Conservation (phyloP, 2,329 filamentous ascomycete species). For the Pestalotiopsis sp. region DNA sequence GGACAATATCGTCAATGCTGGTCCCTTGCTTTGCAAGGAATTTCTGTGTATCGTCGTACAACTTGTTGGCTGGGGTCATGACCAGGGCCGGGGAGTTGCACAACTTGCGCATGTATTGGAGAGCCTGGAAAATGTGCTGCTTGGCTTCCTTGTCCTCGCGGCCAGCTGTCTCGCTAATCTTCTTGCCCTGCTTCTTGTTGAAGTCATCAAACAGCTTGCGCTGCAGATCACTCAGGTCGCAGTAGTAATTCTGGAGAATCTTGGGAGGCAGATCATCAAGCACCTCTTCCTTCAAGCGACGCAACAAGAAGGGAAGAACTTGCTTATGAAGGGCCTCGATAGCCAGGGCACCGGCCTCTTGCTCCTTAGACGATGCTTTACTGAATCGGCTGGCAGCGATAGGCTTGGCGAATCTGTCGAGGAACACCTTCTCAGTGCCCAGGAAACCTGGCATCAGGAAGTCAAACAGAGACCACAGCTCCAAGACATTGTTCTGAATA, state of each 20-base stretch:
- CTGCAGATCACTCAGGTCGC: constrained; percentile 93
- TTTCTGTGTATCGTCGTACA: constrained; percentile 85
- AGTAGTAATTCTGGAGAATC: constrained; percentile 99
- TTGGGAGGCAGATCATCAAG: constrained; percentile 95
- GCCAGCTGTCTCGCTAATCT: constrained; percentile 80
- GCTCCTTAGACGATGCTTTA: constrained; percentile 97
- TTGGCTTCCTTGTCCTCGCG: constrained; percentile 90
- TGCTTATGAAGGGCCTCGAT: constrained; percentile 99
- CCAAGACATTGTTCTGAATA: constrained; percentile 96
- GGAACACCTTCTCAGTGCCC: constrained; percentile 91
- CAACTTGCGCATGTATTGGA: constrained; percentile 99
- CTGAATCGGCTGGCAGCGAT: constrained; percentile 93
- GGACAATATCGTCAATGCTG: constrained; percentile 78
- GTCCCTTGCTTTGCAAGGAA: constrained; percentile 79
- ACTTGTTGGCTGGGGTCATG: constrained; percentile 89
- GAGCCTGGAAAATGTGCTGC: constrained; percentile 97
- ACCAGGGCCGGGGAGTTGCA: constrained; percentile 97
- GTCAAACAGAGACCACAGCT: constrained; percentile 97
- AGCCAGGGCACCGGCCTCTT: constrained; percentile 92
- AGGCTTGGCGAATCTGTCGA: constrained; percentile 92
- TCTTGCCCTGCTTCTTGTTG: constrained; percentile 88
- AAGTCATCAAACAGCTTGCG: constrained; percentile 97
- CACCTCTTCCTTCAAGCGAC: constrained; percentile 96
- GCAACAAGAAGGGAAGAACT: constrained; percentile 92
- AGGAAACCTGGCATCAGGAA: constrained; percentile 99